Base-by-base conservation (phyloP, 768 basidiomycete species). In the Cyathus striatus region DNA sequence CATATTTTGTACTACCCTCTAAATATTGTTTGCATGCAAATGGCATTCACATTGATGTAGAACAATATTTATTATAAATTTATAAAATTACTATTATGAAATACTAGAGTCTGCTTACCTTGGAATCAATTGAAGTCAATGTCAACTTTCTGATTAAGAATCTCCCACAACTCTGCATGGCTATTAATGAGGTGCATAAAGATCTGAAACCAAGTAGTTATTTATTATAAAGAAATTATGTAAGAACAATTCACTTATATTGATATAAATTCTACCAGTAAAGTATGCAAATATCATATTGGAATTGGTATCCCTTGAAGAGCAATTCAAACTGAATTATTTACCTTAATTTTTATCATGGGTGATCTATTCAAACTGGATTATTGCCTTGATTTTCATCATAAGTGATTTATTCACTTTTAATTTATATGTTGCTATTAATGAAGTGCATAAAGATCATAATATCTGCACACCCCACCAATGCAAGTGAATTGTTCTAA, bases 251-350 rank as follows among this genome's bases (percentile, higher is more conserved):
- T 10, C 10, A 36, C 35, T 9, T 18, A 36, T 18, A 18, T 36
- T 36, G 7, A 18, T 36, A 36, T 36, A 36, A 18, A 36, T 44
- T 13, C 43, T 34, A 13, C 43, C 43, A 38, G 38, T 44, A 6
- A 36, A 36, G 21, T 38, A 39, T 13, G 43, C 43, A 26, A 44
- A 44, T 36, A 44, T 38, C 18, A 36, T 22, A 23, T 44, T 38
- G 5, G 38, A 27, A 23, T 44, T 12, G 10, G 35, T 36, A 9
- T 18, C 35, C n/a, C n/a, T n/a, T n/a, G n/a, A n/a, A n/a, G n/a
- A n/a, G n/a, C n/a, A n/a, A n/a, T n/a, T n/a, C n/a, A n/a, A n/a
- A n/a, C n/a, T n/a, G n/a, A n/a, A n/a, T n/a, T n/a, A n/a, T n/a
- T n/a, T n/a, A n/a, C n/a, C n/a, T n/a, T n/a, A n/a, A n/a, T n/a